phyloP scores from a whole-genome alignment of 352 stramenopile species.

The Globisporangium alternatum region DNA sequence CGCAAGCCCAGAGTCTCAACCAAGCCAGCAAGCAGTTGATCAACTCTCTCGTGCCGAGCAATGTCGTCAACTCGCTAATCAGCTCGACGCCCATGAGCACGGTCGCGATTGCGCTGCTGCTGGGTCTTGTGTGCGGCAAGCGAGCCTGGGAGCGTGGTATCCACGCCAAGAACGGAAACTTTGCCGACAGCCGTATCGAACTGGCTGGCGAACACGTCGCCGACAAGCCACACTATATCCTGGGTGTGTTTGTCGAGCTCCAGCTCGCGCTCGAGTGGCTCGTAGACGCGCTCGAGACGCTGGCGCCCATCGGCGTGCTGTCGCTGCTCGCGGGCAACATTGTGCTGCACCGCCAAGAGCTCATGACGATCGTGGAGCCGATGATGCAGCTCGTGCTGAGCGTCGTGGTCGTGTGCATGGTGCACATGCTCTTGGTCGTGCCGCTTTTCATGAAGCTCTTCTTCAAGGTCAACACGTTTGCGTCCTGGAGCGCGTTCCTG shows the following conservation, averaged over 20 bases:
- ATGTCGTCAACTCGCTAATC: slow-evolving; percentile 21
- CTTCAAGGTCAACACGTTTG: slow-evolving; percentile 24
- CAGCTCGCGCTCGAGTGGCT: slow-evolving; percentile 52
- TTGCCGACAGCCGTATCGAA: slow-evolving; percentile 10
- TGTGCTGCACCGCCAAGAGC: slow-evolving; percentile 41
- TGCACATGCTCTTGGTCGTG: slow-evolving; percentile 34
- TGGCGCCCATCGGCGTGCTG: slow-evolving; percentile 36
- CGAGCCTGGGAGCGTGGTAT: slow-evolving; percentile 24
- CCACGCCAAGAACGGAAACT: slow-evolving; percentile 15
- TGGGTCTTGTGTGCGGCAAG: slow-evolving; percentile 25
- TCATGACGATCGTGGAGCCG: slow-evolving; percentile 27
- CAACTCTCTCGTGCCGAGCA: slow-evolving; percentile 18
- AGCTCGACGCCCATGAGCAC: slow-evolving; percentile 19
- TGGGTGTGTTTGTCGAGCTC: slow-evolving; percentile 42
- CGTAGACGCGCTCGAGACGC: slow-evolving; percentile 25
- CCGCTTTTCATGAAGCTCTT: slow-evolving; percentile 31
- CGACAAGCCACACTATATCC: slow-evolving; percentile 35
- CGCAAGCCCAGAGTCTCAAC: slow-evolving; percentile 4
- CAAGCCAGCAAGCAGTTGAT: slow-evolving; percentile 10
- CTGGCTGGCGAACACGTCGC: slow-evolving; percentile 13
- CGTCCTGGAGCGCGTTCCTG: slow-evolving; percentile 24
- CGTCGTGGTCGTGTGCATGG: slow-evolving; percentile 22
- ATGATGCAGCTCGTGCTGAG: slow-evolving; percentile 39
- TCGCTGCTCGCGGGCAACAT: slow-evolving; percentile 39
- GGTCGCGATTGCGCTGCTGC: slow-evolving; percentile 18